A percentile compares a stretch with the other conserved stretches of the same genome.
Conservation (phyloP, 176 grass and related monocot species). For the Typha latifolia region DNA sequence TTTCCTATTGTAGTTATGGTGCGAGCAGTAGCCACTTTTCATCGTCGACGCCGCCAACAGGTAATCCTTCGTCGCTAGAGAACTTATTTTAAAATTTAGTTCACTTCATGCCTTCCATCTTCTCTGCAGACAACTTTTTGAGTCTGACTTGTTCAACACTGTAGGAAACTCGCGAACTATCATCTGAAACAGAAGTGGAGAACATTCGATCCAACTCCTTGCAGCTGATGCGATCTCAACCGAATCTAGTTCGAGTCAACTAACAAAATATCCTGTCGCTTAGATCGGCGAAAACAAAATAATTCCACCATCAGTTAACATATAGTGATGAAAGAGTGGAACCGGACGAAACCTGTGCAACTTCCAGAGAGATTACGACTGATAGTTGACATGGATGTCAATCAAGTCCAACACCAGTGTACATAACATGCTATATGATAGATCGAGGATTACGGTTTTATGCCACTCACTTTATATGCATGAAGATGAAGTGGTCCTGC, state of each 20-base stretch:
- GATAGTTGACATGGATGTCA: neutral
- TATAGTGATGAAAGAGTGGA: neutral
- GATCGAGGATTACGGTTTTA: conserved; percentile 7
- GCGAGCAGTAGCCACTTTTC: conserved; percentile 49
- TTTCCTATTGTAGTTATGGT: conserved; percentile 67
- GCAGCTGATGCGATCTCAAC: conserved; percentile 10
- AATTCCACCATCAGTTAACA: neutral
- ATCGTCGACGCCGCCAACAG: conserved; percentile 51
- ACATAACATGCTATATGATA: conserved; percentile 23
- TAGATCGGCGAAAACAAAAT: neutral
- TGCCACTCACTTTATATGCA: conserved; percentile 30
- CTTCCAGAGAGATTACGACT: neutral
- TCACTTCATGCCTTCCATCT: conserved; percentile 2
- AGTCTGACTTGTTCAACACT: conserved; percentile 17
- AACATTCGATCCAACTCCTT: conserved; percentile 8
- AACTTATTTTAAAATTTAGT: neutral
- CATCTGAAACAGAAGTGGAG: conserved; percentile 11
- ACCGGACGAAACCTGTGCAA: neutral
- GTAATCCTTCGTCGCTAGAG: conserved; percentile 9
- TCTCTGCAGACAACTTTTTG: neutral
- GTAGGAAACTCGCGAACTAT: conserved; percentile 19
- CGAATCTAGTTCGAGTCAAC: conserved; percentile 18
- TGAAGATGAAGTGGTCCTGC: conserved; percentile 32
- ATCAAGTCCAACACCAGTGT: neutral
- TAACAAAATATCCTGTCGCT: neutral